Conservation (phyloP, 352 stramenopile genomes). For the Elongisporangium prolatum region DNA sequence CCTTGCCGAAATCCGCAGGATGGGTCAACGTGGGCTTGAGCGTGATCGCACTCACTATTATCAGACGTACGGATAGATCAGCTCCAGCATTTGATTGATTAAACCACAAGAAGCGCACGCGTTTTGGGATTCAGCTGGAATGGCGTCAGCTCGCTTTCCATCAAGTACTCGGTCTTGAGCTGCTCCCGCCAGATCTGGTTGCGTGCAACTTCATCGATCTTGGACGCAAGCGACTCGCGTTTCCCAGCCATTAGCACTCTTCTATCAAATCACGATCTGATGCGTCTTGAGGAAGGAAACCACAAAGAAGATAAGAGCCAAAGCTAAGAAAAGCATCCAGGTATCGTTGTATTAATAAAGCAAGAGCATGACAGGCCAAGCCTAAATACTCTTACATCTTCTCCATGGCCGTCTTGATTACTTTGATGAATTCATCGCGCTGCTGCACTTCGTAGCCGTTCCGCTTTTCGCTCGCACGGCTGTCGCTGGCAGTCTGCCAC, state of each 20-base stretch:
- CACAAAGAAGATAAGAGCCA: not conserved
- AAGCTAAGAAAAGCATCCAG: not conserved
- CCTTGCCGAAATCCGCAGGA: conserved; percentile 62
- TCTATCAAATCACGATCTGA: not conserved
- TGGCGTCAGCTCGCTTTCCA: conserved; percentile 64
- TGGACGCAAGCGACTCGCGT: conserved; percentile 67
- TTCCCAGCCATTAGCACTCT: conserved; percentile 17
- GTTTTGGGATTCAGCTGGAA: conserved; percentile 86
- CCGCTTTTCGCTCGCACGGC: conserved; percentile 44
- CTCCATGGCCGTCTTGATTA: conserved; percentile 77
- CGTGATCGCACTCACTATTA: conserved; percentile 74
- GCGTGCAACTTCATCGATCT: conserved; percentile 79
- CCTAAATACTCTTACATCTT: conserved; percentile 36
- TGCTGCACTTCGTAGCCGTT: conserved; percentile 86
- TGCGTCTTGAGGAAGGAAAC: no score
- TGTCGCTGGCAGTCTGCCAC: conserved; percentile 34
- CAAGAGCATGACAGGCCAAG: not conserved
- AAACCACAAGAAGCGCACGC: conserved; percentile 22
- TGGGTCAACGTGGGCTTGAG: conserved; percentile 75
- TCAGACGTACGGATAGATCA: not conserved
- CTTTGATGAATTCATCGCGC: conserved; percentile 84
- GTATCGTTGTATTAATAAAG: conserved; percentile 1
- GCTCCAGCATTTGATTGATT: not conserved
- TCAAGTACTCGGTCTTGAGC: conserved; percentile 77
- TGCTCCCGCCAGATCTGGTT: conserved; percentile 90